Base-by-base conservation (phyloP, 352 stramenopile genomes). In the Pythium dissimile region DNA sequence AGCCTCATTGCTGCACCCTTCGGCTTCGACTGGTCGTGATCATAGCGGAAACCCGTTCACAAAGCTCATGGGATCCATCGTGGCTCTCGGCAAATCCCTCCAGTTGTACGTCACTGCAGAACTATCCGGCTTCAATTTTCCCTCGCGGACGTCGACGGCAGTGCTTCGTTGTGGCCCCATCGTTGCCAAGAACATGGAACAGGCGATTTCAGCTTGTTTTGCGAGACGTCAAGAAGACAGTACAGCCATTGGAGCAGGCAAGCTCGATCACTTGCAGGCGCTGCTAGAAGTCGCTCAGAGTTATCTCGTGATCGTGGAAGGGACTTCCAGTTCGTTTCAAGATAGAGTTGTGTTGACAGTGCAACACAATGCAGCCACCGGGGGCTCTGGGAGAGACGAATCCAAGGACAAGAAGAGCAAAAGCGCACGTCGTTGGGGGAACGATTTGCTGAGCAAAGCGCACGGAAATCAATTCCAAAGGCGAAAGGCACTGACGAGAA, bases 341-440 rank as follows among this genome's bases (percentile, higher is more conserved):
- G 80, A 92, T 37, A 69, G 75, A 11, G 69, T 89, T 0, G 52
- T 84, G 39, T 32, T 92, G 23, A 88, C 87, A 54, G 86, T 92
- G 72, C 82, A 92, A 38, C 61, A 64, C 26, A 59, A 59, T 5
- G 27, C 35, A 16, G 23, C 39, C 3, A 10, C 7, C 18, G 28
- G 16, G 15, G 31, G 10, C 2, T 41, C 45, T 7, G 26, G 26
- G 1, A 30, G 43, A 59, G 39, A 34, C 8, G 5, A 52, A 38
- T 32, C 41, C 20, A 31, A 59, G 11, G 15, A 45, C 2, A 30
- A 41, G 26, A 32, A 42, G 23, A n/a, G 38, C 31, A 39, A 38
- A 28, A 30, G 32, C 10, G 38, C 42, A 21, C 38, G 59, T 12
- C 62, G 74, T 12, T 90, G 82, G 82, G 38, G 63, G 10, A 88